Percentiles rank a stretch among this genome's conserved stretches.
Conservation (phyloP, 352 stramenopile species). For the Globisporangium uncinulatum region DNA sequence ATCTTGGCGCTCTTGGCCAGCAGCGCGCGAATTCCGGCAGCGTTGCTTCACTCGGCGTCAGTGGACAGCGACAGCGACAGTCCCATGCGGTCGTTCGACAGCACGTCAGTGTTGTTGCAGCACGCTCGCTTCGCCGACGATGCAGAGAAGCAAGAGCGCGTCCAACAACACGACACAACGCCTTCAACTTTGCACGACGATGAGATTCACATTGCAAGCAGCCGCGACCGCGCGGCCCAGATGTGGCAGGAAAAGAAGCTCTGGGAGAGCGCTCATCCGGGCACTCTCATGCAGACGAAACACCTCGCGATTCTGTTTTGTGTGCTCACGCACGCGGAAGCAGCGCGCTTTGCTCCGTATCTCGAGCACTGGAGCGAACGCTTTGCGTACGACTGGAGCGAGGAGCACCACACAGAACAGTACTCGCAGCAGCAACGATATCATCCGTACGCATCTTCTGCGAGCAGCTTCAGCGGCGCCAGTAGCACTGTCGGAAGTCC, state of each 20-base stretch:
- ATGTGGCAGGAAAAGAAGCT: slow-evolving; percentile 30
- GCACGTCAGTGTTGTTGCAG: background rate
- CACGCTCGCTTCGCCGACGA: background rate
- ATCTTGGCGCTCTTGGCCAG: slow-evolving; percentile 20
- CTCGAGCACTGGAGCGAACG: slow-evolving; percentile 25
- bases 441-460: slow-evolving; percentile 4
- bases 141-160: slow-evolving; percentile 3
- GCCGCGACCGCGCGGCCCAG: slow-evolving; percentile 9
- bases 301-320: slow-evolving; percentile 38
- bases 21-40: slow-evolving; percentile 5
- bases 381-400: slow-evolving; percentile 16
- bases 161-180: slow-evolving; percentile 9
- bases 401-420: background rate
- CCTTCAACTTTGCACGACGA: slow-evolving; percentile 1
- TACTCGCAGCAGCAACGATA: slow-evolving; percentile 4
- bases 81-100: slow-evolving; percentile 6
- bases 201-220: slow-evolving; percentile 3
- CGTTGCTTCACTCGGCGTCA: background rate
- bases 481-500: background rate
- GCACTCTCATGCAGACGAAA: slow-evolving; percentile 40
- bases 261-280: slow-evolving; percentile 33
- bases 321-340: slow-evolving; percentile 32
- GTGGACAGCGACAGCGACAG: slow-evolving; percentile 13
- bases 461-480: background rate
- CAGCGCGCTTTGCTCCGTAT: slow-evolving; percentile 18